Conservation (phyloP, 1,284 basidiomycete species). For the Ceratobasidium sp. region DNA sequence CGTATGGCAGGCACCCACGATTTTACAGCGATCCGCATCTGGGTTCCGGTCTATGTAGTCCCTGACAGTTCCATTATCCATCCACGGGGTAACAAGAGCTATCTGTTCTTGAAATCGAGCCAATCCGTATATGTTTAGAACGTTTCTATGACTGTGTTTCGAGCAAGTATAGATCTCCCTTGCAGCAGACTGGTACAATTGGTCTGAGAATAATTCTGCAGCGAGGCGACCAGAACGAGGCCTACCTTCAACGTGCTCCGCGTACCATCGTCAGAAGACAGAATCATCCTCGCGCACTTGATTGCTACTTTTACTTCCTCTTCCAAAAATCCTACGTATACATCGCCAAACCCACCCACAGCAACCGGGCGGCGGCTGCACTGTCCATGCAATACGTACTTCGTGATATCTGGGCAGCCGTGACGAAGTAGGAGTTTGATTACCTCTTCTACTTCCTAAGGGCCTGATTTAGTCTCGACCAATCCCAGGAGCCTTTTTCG, state of each 20-base stretch:
- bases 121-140: not conserved
- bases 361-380: not conserved
- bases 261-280: not conserved
- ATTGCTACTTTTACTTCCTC: not conserved
- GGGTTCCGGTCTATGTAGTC: not conserved
- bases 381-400: not conserved
- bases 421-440: not conserved
- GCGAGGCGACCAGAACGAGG: not conserved
- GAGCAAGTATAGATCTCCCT: conserved; percentile 10
- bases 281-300: not conserved
- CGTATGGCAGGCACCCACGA: not conserved
- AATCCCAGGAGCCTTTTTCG: too few relatives aligned
- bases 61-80: conserved; percentile 1
- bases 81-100: conserved; percentile 2
- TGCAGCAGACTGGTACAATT: not conserved
- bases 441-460: not conserved
- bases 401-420: not conserved
- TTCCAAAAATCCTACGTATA: not conserved
- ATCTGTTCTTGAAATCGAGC: not conserved
- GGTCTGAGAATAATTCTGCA: not conserved
- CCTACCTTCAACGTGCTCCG: not conserved
- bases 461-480: too few relatives aligned
- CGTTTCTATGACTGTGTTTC: not conserved
- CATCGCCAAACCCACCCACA: not conserved
- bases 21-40: not conserved